Base-by-base conservation (phyloP, 2,329 filamentous ascomycete species). In the Penicillium sclerotigenum region DNA sequence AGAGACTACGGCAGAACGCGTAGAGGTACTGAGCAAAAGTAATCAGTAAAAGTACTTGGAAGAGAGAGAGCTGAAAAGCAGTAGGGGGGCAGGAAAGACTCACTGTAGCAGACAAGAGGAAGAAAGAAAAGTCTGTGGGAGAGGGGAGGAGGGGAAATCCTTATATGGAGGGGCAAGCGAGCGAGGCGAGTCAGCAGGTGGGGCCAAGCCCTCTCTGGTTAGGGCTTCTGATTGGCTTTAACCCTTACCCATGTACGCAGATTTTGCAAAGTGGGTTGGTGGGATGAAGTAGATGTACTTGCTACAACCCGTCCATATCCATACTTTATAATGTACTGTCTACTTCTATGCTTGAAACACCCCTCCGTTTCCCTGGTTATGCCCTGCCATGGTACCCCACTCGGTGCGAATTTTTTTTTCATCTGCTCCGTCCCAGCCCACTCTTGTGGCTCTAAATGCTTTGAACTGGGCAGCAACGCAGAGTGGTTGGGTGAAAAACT, bases 1-100 rank as follows among this genome's bases (percentile, higher is more conserved):
- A 79, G 77, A 74, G 73, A 77, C 76, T 76, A 79, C 77, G 76
- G 77, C 77, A 68, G 56, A 65, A 70, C 73, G 77, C 77, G 77
- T 79, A 79, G 76, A 79, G 77, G 77, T 79, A 74, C 77, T 79
- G 73, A 70, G 65, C 64, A 66, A 58, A 56, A 49, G 57, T 58
- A 59, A 62, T 63, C 63, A 65, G 52, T 43, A 42, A 54, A 59
- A 66, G 57, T 48, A 52, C 60, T 62, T 45, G 59, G 65, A 64
- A 54, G 54, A 64, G 61, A 54, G 42, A 60, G 50, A 42, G 53
- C 47, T 56, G 43, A 52, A 58, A 42, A 51, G 54, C 42, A 57
- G 62, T 59, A 62, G 58, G 64, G 62, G 60, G 65, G 65, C 59
- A 66, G 70, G 67, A 67, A 69, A 75, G 71, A 77, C 75, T 69